Evolutionary conservation across 225 moss, liverwort and hornwort genomes (phyloP).

Genomic region (Asterella californica): DNA sequence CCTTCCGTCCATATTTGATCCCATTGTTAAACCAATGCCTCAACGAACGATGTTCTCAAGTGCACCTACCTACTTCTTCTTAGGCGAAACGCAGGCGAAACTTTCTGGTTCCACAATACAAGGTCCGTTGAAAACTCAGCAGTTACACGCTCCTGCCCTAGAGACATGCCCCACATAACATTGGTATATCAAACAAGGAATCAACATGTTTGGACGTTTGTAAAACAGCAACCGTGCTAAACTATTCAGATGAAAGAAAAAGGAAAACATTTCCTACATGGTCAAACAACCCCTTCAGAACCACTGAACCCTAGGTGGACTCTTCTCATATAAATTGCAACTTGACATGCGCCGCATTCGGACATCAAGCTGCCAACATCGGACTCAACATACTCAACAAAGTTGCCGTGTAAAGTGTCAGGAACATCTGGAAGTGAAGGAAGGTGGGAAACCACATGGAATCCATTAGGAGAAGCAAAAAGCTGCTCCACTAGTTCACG

Average conservation of each 20-base stretch:
- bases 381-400: too few species aligned
- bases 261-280: neutral
- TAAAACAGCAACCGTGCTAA: neutral
- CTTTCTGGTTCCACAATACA: slow-evolving; percentile 15
- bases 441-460: neutral
- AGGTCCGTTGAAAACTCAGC: slow-evolving; percentile 9
- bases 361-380: too few species aligned
- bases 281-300: too few species aligned
- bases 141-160: slow-evolving; percentile 29
- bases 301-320: neutral
- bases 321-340: neutral
- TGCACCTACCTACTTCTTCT: slow-evolving; percentile 19
- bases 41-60: neutral
- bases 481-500: too few species aligned
- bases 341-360: too few species aligned
- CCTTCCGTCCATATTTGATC: too few species aligned
- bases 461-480: too few species aligned
- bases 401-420: neutral
- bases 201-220: neutral
- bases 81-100: neutral
- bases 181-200: slow-evolving; percentile 14
- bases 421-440: neutral
- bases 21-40: neutral
- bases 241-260: neutral
- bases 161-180: slow-evolving; percentile 22